These are phyloP conservation scores for Eimeria praecox DNA, from an alignment of 169 alveolate genomes.

Conservation along the genomic window DNA sequence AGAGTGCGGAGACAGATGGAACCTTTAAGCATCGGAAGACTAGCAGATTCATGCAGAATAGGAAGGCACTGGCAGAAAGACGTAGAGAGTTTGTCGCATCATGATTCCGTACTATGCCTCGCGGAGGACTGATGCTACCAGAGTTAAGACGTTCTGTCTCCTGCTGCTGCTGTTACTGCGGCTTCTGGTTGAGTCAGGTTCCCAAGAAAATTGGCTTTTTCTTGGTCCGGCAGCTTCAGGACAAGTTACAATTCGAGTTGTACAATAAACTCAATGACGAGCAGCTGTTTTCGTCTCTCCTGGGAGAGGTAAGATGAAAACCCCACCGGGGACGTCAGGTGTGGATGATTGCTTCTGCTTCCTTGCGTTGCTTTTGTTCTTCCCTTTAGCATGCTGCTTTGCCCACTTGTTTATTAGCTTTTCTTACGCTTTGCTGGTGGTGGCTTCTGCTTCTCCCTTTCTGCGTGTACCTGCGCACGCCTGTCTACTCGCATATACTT, in stretches of 20 bases:
- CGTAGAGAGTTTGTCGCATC: not conserved
- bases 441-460: not conserved
- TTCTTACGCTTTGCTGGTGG: not conserved
- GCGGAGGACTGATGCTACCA: not conserved
- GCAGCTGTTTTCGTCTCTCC: conserved; percentile 85
- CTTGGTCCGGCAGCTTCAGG: conserved; percentile 91
- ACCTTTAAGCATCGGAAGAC: not conserved
- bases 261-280: conserved; percentile 90
- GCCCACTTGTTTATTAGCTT: not conserved
- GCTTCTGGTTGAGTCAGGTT: conserved; percentile 74
- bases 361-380: no score
- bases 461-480: not conserved
- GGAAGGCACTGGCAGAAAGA: not conserved
- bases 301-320: conserved; percentile 75
- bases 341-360: not conserved
- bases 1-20: not conserved
- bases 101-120: not conserved
- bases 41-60: not conserved
- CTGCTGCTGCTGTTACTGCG: not conserved
- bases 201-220: conserved; percentile 98
- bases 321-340: not conserved
- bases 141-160: not conserved
- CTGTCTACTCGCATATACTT: not conserved
- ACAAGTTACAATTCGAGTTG: conserved; percentile 91
- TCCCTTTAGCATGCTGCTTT: not conserved